Evolutionary conservation across 192 early-diverging fungal genomes (phyloP), one percentile per base, ranked within the genome.

Genomic region (Entrophospora sp.): DNA sequence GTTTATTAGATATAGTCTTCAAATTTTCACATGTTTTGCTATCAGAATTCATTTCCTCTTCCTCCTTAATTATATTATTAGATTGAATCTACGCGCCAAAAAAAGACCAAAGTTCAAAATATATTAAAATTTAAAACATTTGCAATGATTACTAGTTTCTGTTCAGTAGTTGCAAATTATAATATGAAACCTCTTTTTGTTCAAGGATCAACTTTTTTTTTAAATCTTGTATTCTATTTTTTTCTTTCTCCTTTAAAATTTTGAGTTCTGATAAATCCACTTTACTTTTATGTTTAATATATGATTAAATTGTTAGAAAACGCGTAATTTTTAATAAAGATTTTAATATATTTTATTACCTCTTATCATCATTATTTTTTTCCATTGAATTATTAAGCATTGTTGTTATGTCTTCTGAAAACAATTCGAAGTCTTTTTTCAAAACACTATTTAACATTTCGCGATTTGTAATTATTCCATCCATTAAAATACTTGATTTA

Each of bases 401-500:
- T 28, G 46, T 32, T 3, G 9, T 0, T 20, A 62, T 9, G 22
- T 62, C 60, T 13, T 8, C 46, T 22, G 60, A 43, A 62, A 62
- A 62, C 10, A 62, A 62, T 28, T 13, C 60, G 34, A 42, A 46
- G 30, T 62, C 16, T 43, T 62, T 27, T 42, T 18, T 8, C 6
- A 62, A 22, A 8, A 62, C 46, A 13, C 20, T 32, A 46, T 43
- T 31, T 1, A 62, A 1, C 18, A 28, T 2, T 10, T 32, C 43
- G 20, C 25, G 28, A 16, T 62, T 45, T 30, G 22, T 28, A n/a
- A 43, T 18, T 22, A 62, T 18, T 8, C 27, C 42, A 62, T 62
- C 60, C 7, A 62, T 38, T 62, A 62, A 22, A 30, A 4, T 12
- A 46, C 42, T 46, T 5, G 60, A 62, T 45, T 45, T 62, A 18